These are phyloP conservation scores for Hippophae gyantsensis DNA, from an alignment of 306 rosid species.

Conservation along the genomic window DNA sequence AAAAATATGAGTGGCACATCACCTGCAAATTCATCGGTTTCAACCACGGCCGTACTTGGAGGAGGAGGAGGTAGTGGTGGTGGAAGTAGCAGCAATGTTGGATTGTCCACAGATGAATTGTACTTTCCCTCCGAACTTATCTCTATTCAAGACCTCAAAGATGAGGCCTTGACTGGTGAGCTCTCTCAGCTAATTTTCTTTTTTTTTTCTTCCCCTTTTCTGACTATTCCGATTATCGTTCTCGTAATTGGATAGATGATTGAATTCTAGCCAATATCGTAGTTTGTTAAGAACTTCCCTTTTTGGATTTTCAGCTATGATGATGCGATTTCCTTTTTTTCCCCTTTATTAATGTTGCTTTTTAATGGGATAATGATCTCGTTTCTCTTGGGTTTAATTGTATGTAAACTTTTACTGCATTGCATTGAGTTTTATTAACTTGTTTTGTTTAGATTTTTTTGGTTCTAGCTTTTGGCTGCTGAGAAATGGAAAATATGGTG, in stretches of 20 bases:
- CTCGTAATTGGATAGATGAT: background rate
- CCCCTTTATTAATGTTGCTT: no score
- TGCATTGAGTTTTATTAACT: no score
- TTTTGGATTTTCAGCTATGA: no score
- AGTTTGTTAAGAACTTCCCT: no score
- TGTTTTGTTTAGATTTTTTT: no score
- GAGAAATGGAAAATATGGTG: no score
- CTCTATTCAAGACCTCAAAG: slow-evolving; percentile 62
- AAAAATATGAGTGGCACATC: slow-evolving; percentile 54
- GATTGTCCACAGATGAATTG: slow-evolving; percentile 54
- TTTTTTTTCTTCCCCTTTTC: background rate
- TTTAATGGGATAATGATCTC: no score
- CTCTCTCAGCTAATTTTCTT: background rate
- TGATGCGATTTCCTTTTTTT: no score
- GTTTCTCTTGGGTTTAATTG: no score
- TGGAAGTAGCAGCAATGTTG: slow-evolving; percentile 28
- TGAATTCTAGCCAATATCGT: no score
- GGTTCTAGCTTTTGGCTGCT: no score
- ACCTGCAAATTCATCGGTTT: slow-evolving; percentile 70
- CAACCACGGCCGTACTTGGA: slow-evolving; percentile 59
- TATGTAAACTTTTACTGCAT: no score
- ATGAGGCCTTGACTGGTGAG: slow-evolving; percentile 72
- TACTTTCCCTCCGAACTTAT: slow-evolving; percentile 49
- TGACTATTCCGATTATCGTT: background rate
- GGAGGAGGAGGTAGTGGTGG: slow-evolving; percentile 38